phyloP scores from a whole-genome alignment of 345 rosid species.

The Lepidium aucheri region DNA sequence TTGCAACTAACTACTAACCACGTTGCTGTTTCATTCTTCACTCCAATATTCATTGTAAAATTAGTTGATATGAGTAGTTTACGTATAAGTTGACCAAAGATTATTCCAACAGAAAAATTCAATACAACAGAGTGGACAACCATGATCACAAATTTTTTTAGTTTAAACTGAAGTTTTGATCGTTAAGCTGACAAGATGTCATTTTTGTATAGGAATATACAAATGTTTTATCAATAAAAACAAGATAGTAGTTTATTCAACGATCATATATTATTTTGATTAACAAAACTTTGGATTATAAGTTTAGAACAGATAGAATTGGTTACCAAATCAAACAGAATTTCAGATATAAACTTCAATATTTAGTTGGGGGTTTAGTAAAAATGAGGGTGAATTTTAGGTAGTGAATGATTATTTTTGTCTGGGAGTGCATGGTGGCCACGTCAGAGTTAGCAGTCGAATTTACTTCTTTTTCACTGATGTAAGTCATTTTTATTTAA shows the following conservation, averaged over 20 bases:
- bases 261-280: too few species aligned
- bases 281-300: too few species aligned
- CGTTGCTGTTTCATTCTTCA: background rate
- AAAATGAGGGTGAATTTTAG: constrained; percentile 8
- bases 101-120: background rate
- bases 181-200: too few species aligned
- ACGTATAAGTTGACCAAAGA: background rate
- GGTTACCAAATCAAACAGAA: background rate
- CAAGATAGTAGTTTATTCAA: too few species aligned
- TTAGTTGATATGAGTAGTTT: background rate
- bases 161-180: too few species aligned
- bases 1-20: constrained; percentile 7
- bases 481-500: background rate
- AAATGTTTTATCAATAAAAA: too few species aligned
- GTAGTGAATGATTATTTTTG: constrained; percentile 9
- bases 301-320: background rate
- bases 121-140: constrained; percentile 3
- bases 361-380: constrained; percentile 11
- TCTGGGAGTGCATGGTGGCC: constrained; percentile 5
- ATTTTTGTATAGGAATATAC: too few species aligned
- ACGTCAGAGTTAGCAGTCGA: constrained; percentile 1
- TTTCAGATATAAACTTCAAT: background rate
- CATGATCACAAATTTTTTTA: background rate
- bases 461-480: background rate
- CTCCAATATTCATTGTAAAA: background rate